Evolutionary conservation across 305 asterid genomes (phyloP).

Genomic region (Fraxinus dipetala): DNA sequence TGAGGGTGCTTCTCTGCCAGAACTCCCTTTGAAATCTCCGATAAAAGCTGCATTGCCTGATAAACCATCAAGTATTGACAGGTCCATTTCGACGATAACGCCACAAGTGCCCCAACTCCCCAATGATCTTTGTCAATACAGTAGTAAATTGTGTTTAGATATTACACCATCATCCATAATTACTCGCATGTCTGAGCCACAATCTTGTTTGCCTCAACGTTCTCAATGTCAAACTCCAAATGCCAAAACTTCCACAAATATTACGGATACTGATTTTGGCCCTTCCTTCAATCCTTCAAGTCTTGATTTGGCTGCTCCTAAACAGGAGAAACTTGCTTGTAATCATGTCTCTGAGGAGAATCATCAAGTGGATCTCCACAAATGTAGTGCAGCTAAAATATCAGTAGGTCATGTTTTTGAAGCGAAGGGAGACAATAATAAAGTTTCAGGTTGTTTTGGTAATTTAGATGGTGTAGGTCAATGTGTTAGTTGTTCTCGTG

Average conservation of each 20-base stretch:
- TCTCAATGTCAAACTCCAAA: constrained; percentile 34
- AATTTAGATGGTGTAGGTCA: constrained; percentile 31
- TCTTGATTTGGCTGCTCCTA: constrained; percentile 25
- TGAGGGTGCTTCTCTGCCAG: constrained; percentile 81
- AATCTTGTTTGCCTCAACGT: constrained; percentile 28
- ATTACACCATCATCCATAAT: constrained; percentile 30
- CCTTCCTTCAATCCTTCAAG: not conserved
- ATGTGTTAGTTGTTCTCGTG: constrained; percentile 34
- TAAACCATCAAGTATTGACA: constrained; percentile 50
- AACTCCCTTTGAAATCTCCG: constrained; percentile 62
- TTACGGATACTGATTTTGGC: not conserved
- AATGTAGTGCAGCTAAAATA: constrained; percentile 25
- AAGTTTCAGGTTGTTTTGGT: constrained; percentile 21
- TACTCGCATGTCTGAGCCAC: constrained; percentile 30
- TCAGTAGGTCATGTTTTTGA: constrained; percentile 27
- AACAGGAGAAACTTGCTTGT: constrained; percentile 36
- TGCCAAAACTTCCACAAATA: constrained; percentile 7
- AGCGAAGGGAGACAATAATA: constrained; percentile 25
- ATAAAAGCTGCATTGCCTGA: constrained; percentile 66
- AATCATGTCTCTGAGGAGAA: constrained; percentile 33
- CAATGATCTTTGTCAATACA: constrained; percentile 28
- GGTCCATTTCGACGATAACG: constrained; percentile 57
- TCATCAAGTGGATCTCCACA: constrained; percentile 28
- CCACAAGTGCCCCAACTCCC: constrained; percentile 20
- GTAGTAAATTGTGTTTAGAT: constrained; percentile 31